Evolutionary conservation across 139 green algal species (phyloP), one percentile per base, ranked within the genome.

Genomic region (Desmodesmus armatus): DNA sequence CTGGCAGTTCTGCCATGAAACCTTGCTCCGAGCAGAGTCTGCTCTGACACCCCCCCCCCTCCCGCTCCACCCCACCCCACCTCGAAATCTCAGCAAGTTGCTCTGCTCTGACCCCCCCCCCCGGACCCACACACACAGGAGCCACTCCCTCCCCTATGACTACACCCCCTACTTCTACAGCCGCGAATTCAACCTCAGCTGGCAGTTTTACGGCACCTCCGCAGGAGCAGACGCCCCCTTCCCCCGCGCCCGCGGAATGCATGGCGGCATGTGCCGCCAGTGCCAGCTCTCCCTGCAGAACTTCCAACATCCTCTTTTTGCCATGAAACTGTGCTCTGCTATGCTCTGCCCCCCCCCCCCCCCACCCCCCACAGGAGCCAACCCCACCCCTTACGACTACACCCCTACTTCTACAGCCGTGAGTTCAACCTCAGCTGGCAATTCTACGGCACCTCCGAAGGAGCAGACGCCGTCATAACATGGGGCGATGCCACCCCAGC

Each of bases 91-190:
- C n/a, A n/a, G n/a, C n/a, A n/a, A n/a, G n/a, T n/a, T n/a, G n/a
- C n/a, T n/a, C n/a, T n/a, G n/a, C n/a, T n/a, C n/a, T n/a, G n/a
- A n/a, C n/a, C n/a, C n/a, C n/a, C n/a, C n/a, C n/a, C n/a, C n/a
- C n/a, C n/a, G n/a, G n/a, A n/a, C n/a, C n/a, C n/a, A n/a, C n/a
- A n/a, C n/a, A n/a, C n/a, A n/a, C n/a, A n/a, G n/a, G n/a, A n/a
- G n/a, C n/a, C n/a, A n/a, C n/a, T n/a, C n/a, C n/a, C n/a, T n/a
- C n/a, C 85, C 91, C 25, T 99, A 98, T 83, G 91, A 98, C 72
- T 99, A 99, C 91, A 88, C 97, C n/a, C 96, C 96, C 3, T 99
- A 91, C 93, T 99, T 99, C 88, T 99, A 99, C 90, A 93, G 78
- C 27, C 90, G 96, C 15, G 89, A 97, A 23, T 99, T 98, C 77